Evolutionary conservation across 805 yeast genomes (phyloP).

Genomic region (Saccharomycopsis microspora): DNA sequence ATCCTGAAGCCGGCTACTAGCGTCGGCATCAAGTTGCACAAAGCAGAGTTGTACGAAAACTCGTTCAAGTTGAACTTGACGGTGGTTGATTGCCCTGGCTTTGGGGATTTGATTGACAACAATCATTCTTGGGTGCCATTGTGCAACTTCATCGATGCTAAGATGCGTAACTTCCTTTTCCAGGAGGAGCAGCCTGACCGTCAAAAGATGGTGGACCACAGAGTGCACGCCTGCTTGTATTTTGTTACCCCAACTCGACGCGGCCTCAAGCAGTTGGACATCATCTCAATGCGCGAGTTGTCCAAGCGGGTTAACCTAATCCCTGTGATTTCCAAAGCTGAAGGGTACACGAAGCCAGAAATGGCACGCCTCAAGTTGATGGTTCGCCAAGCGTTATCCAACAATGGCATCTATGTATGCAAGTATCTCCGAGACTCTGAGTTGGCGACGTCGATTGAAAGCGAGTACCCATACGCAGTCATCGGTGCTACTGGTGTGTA

Average conservation of each 20-base stretch:
- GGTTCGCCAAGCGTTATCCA: conserved; percentile 38
- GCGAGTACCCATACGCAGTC: conserved; percentile 56
- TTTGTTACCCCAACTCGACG: conserved; percentile 63
- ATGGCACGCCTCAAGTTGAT: conserved; percentile 39
- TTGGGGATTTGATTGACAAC: conserved; percentile 62
- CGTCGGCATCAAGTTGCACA: background rate
- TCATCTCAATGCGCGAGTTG: conserved; percentile 61
- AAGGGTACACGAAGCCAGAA: conserved; percentile 53
- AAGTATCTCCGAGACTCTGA: conserved; percentile 34
- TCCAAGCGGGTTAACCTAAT: conserved; percentile 66
- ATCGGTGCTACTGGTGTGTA: conserved; percentile 45
- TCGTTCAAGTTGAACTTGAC: conserved; percentile 48
- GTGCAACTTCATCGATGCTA: conserved; percentile 68
- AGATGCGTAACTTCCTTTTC: conserved; percentile 52
- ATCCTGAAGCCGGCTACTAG: background rate
- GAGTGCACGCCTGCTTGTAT: conserved; percentile 81
- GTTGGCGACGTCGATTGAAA: conserved; percentile 24
- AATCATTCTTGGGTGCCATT: conserved; percentile 57
- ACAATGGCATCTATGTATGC: conserved; percentile 48
- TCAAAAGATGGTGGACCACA: conserved; percentile 38
- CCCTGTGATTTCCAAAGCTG: conserved; percentile 77
- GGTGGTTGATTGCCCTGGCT: conserved; percentile 67
- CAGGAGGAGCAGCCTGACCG: conserved; percentile 74
- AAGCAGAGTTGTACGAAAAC: conserved; percentile 41
- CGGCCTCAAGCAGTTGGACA: conserved; percentile 54